phyloP scores from a whole-genome alignment of 2,329 filamentous ascomycete species.

The Aspergillus fischeri region DNA sequence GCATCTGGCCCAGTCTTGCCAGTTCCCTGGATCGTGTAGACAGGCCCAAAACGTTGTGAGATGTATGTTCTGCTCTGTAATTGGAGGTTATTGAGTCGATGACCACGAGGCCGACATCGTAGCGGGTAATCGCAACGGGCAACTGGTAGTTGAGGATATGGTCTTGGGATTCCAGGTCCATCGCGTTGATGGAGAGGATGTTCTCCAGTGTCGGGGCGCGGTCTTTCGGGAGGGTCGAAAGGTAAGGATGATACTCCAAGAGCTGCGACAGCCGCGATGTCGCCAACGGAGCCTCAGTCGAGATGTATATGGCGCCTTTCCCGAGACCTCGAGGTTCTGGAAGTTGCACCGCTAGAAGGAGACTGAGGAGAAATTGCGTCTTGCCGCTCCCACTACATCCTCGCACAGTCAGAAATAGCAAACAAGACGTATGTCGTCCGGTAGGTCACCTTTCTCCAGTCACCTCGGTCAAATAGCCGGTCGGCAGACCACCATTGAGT shows the following conservation, averaged over 20 bases:
- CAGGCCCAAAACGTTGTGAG: constrained; percentile 50
- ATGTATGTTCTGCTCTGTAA: constrained; percentile 74
- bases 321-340: constrained; percentile 66
- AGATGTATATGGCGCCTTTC: constrained; percentile 82
- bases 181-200: constrained; percentile 76
- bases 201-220: constrained; percentile 64
- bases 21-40: constrained; percentile 74
- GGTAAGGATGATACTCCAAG: constrained; percentile 60
- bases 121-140: constrained; percentile 72
- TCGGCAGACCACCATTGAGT: constrained; percentile 74
- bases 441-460: constrained; percentile 72
- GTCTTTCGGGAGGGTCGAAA: constrained; percentile 44
- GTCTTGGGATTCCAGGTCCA: constrained; percentile 90
- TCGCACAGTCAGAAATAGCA: constrained; percentile 9
- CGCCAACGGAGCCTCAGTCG: constrained; percentile 81
- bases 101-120: constrained; percentile 75
- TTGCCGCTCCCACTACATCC: constrained; percentile 75
- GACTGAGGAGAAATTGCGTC: constrained; percentile 83
- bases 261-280: constrained; percentile 80
- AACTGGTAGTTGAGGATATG: constrained; percentile 93
- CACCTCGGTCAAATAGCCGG: constrained; percentile 80
- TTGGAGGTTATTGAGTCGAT: constrained; percentile 93
- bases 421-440: background rate
- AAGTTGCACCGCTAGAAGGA: constrained; percentile 82
- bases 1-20: constrained; percentile 65